Conservation (phyloP, 495 filamentous ascomycete genomes). For the Tuber aestivum region DNA sequence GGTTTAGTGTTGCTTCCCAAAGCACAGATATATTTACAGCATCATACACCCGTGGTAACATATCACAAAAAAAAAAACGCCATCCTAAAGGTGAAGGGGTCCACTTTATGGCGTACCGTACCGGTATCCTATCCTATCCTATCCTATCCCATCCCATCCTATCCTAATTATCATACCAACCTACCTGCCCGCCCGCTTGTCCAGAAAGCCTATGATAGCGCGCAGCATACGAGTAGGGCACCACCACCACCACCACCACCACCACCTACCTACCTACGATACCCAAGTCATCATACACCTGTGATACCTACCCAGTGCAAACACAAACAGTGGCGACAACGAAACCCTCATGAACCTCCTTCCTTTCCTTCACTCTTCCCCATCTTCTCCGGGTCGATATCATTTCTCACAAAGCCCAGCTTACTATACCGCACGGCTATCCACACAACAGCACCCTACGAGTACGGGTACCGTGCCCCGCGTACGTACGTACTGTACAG, state of each 20-base stretch:
- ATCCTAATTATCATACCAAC: not conserved
- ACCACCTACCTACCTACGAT: too few relatives aligned
- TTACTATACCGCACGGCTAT: too few relatives aligned
- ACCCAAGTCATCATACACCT: not conserved
- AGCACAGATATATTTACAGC: not conserved
- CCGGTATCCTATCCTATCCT: not conserved
- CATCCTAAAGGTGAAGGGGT: not conserved
- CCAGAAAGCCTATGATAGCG: not conserved
- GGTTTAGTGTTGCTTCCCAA: not conserved
- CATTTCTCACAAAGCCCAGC: not conserved
- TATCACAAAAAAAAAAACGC: not conserved
- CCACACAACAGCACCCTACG: too few relatives aligned
- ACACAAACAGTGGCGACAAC: not conserved
- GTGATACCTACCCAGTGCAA: not conserved
- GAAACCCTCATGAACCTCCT: not conserved
- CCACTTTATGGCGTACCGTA: not conserved
- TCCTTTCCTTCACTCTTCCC: not conserved
- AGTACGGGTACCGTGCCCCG: too few relatives aligned
- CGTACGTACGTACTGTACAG: not conserved
- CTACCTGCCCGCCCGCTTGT: not conserved
- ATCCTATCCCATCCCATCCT: not conserved
- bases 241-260: not conserved
- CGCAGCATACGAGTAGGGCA: not conserved
- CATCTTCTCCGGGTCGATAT: not conserved
- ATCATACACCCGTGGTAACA: slow-evolving; percentile 1